Evolutionary conservation across 1,284 basidiomycete species (phyloP), one percentile per base, ranked within the genome.

Genomic region (Pseudozyma sp.): DNA sequence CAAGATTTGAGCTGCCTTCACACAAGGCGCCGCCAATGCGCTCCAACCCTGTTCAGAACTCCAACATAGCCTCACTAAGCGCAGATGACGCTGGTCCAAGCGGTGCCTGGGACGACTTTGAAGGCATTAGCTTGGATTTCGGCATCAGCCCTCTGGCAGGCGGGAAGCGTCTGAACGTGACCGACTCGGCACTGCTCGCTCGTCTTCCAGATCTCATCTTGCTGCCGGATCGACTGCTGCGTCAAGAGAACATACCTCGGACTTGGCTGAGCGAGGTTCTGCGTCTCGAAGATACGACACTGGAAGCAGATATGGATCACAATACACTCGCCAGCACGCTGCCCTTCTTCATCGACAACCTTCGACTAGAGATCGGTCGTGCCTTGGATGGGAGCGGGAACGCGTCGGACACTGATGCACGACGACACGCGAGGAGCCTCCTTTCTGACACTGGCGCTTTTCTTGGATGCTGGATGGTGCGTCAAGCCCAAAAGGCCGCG

Each of bases 91-190:
- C 30, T n/a, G 53, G 19, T 4, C n/a, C 37, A 30, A 40, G 39
- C 35, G 54, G 61, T 10, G n/a, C 37, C 10, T 76, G 74, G 74
- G 72, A 75, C 44, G 72, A 70, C 45, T 69, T 70, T 44, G 54
- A 67, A 24, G 66, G 70, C 31, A 61, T 84, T 19, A 68, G 74
- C 33, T 30, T 81, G 35, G 76, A 83, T 55, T 82, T 83, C 42
- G 81, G 77, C 37, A 68, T 84, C 8, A 10, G 7, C n/a, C 63
- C 75, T 6, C 59, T 78, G n/a, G 43, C 60, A 0, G 17, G 46
- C 1, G 77, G 75, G 5, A 57, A 29, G 8, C 13, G 3, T 2
- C 39, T 69, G 19, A 30, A 55, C 1, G 14, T 51, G 11, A 17
- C 35, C 1, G 33, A 24, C 17, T 54, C 67, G 7, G 29, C 52